Conservation (phyloP, 148 eudicot genomes). For the Chenopodium album region DNA sequence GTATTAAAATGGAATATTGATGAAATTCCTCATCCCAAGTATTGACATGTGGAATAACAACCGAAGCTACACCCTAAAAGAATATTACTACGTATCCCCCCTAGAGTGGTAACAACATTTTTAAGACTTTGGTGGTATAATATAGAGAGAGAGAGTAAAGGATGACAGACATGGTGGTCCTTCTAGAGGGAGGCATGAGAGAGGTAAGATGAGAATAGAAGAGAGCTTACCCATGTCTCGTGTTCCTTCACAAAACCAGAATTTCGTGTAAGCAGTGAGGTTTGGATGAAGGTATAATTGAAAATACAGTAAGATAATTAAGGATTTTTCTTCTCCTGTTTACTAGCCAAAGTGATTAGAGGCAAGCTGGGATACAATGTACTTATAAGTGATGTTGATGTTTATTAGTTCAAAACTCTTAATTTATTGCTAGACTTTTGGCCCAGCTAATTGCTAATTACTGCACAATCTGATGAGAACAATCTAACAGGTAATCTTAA, state of each 20-base stretch:
- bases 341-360: neutral
- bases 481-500: slow-evolving; percentile 57
- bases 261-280: neutral
- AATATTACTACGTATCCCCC: neutral
- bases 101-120: neutral
- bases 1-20: neutral
- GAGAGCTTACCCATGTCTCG: neutral
- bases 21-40: neutral
- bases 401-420: slow-evolving; percentile 93
- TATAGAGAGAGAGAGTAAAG: neutral
- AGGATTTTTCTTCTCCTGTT: neutral
- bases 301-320: neutral
- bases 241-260: neutral
- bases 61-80: neutral
- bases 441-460: slow-evolving; percentile 49
- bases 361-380: slow-evolving; percentile 69
- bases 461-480: slow-evolving; percentile 89
- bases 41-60: neutral
- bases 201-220: too few relatives aligned
- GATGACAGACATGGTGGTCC: neutral
- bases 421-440: slow-evolving; percentile 64
- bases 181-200: neutral
- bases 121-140: neutral
- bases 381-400: slow-evolving; percentile 87
- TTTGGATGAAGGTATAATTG: neutral